Evolutionary conservation across 768 basidiomycete genomes (phyloP), one percentile per base, ranked within the genome.

Genomic region (Scleroderma bovista): DNA sequence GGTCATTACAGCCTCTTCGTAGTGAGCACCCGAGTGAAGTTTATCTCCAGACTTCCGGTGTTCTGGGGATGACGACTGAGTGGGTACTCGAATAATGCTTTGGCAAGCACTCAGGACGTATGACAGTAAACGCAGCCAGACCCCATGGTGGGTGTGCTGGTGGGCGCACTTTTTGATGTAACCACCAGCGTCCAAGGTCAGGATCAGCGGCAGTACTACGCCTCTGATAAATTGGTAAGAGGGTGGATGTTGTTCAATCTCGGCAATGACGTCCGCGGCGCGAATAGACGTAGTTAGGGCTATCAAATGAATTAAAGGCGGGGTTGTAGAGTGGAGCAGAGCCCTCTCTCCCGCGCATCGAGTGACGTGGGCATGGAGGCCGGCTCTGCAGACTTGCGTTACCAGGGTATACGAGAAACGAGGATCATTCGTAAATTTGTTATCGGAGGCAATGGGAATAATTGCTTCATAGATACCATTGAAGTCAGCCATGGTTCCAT

Each of bases 101-200:
- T 75, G 75, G 51, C 79, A 84, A 7, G 77, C 76, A 6, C 72
- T 61, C 65, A 88, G 78, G 6, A 72, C 67, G 52, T 81, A 85
- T 22, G 76, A 69, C 24, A 88, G 62, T 16, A 90, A 66, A 12
- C 84, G 81, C 23, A 80, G 59, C 85, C 85, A 88, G 10, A 76
- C 75, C 26, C 69, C 70, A 9, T 71, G 63, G 43, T 79, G 65
- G 9, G 72, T 65, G 1, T 68, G 66, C n/a, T 74, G 75, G 52
- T 76, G 77, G 65, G 71, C 72, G 13, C 70, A 50, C 43, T 81
- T 77, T 3, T 69, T 62, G 56, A 67, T 70, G 13, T 67, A 61
- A 44, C 79, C 59, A 24, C 79, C 73, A 2, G 70, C 58, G 57
- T 77, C 76, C 57, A 88, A 66, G 1, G 67, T 62, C 43, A 86